Percentiles rank a stretch among this genome's conserved stretches.
These are phyloP conservation scores for Symbiodinium pilosum DNA, from an alignment of 73 alveolate species.

Conservation along the genomic window DNA sequence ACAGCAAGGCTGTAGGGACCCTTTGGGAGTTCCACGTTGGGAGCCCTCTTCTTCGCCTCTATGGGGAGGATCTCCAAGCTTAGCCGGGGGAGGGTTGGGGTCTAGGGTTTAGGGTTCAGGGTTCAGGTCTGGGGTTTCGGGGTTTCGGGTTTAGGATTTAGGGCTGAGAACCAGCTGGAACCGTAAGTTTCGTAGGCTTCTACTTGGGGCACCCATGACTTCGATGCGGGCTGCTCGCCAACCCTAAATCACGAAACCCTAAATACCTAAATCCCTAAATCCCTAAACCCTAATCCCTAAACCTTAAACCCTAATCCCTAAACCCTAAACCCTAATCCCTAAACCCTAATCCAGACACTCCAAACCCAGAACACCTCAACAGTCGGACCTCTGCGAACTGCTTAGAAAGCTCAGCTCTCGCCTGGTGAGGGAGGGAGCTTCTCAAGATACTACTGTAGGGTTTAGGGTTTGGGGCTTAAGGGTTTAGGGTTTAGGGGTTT, in stretches of 20 bases:
- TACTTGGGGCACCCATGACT: no score
- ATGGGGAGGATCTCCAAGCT: no score
- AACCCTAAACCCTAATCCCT: background rate
- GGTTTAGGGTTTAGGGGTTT: background rate
- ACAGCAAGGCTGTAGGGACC: no score
- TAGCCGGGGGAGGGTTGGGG: no score
- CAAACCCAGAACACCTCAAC: background rate
- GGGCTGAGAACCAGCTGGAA: no score
- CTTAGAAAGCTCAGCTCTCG: background rate
- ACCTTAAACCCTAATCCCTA: background rate
- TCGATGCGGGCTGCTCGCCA: no score
- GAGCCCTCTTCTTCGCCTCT: no score
- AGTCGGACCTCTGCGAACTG: background rate
- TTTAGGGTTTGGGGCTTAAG: background rate
- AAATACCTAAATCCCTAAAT: background rate
- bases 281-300: background rate
- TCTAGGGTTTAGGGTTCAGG: no score
- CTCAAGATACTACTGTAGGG: background rate
- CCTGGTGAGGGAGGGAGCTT: background rate
- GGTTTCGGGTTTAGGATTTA: no score
- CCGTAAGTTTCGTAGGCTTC: no score
- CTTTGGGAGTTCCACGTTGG: no score
- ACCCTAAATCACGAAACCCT: background rate
- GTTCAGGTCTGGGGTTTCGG: no score
- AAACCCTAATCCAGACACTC: background rate